Base-by-base conservation (phyloP, 2,329 filamentous ascomycete species). In the Clarireedia homoeocarpa region DNA sequence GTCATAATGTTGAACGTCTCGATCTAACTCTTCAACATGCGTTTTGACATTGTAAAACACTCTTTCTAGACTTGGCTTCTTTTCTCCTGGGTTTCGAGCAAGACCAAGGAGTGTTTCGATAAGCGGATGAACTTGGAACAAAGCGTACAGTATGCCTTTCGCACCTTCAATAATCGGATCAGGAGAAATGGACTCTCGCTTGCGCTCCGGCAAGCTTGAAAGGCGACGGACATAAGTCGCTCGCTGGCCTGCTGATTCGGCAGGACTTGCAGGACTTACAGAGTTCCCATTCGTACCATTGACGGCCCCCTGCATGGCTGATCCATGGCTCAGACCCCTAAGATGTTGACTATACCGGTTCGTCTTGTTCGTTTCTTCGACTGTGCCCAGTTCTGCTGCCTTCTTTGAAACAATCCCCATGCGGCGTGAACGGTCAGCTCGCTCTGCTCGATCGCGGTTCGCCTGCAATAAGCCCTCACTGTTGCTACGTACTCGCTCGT, bases 41-140 rank as follows among this genome's bases (percentile, higher is more conserved):
- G 78, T 81, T 58, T 82, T 83, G 10, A 83, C 85, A 66, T 85
- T 85, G 69, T 85, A 86, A 58, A 86, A 83, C 27, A 86, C 81
- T 56, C 83, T 79, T 63, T 86, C 83, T 10, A 86, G 76, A 60
- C 82, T 85, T 4, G 82, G 84, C 50, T 81, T 74, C 65, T 83
- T 83, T 23, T 77, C 73, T 9, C 80, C 80, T 34, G 78, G 80
- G 58, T 85, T 82, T 61, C 77, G 81, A 48, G 81, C 79, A 49
- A 86, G 72, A 45, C 79, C 76, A 69, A 85, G 81, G 53, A 86
- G 73, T 70, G 81, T 82, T 68, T 86, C 82, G 58, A 86, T 84
- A 71, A 82, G 82, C 5, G 83, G 83, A 59, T 86, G 83, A 26
- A 86, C 82, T 66, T 85, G 82, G 60, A 85, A 86, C 30, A 86